Base-by-base conservation (phyloP, 1,284 basidiomycete species). In the Takashimella koratensis region DNA sequence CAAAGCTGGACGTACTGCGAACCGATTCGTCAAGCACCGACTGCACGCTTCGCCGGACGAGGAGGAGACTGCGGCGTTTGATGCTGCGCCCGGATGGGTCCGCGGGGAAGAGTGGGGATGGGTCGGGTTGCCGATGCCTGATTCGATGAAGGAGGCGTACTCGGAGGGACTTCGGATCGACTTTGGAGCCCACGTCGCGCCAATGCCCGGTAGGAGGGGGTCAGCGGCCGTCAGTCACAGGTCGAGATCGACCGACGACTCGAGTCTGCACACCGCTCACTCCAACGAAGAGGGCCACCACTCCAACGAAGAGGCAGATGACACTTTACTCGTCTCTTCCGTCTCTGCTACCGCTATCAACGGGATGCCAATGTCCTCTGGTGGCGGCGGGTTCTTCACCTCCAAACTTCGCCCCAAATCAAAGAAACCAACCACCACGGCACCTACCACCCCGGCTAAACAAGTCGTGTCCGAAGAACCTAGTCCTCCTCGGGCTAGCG, bases 31-130 rank as follows among this genome's bases (percentile, higher is more conserved):
- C 16, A 49, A 71, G 26, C 75, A 76, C 49, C 64, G 68, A 16
- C 41, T 68, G 11, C 48, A 58, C 23, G 58, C 60, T 20, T 52
- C 61, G 13, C 66, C 68, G 16, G 77, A 78, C 47, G 64, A 68
- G 30, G 71, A 73, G 62, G 75, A 76, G 56, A 44, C 30, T 19
- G 60, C 66, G 22, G 59, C 48, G 2, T 76, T 76, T 27, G 77
- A 79, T 57, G 58, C 62, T 43, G 73, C 76, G 2, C 66, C 65
- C 3, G 73, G 62, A 3, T 74, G 71, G 73, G 56, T 49, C 4
- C 45, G 70, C 26, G 74, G 73, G 13, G 67, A 71, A 45, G 74
- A 75, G 49, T 76, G 74, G 74, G 57, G 51, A 21, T 74, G 70
- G 69, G 71, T 62, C 21, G 63, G 62, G 3, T 24, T 65, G 46